Evolutionary conservation across 257 asterid genomes (phyloP).

Genomic region (Ilex aquifolium): DNA sequence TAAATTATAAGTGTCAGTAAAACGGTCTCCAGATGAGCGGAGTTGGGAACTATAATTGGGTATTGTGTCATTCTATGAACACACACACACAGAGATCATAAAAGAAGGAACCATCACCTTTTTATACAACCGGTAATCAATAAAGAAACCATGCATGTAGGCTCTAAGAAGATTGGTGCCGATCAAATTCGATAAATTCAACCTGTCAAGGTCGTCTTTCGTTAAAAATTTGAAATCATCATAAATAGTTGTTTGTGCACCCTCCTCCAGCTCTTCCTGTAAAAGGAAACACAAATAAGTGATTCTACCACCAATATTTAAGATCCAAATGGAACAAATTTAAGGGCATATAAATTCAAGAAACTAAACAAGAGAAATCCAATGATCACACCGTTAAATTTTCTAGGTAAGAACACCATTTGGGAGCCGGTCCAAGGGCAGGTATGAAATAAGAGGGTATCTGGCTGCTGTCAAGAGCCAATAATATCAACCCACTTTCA

Average conservation of each 20-base stretch:
- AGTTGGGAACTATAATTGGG: not conserved
- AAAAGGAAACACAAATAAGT: conserved; percentile 16
- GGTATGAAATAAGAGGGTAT: conserved; percentile 94
- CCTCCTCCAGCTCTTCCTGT: conserved; percentile 97
- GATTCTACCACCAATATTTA: conserved; percentile 1
- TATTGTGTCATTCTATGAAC: not conserved
- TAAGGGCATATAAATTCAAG: conserved; percentile 4
- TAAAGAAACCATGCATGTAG: conserved; percentile 87
- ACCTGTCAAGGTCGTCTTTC: conserved; percentile 69
- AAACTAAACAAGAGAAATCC: conserved; percentile 11
- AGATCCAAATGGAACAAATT: not conserved
- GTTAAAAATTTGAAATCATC: conserved; percentile 93
- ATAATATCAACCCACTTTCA: conserved; percentile 72
- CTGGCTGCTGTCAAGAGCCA: conserved; percentile 87
- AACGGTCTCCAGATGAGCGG: not conserved
- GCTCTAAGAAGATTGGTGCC: conserved; percentile 88
- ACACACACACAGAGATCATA: not conserved
- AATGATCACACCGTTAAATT: conserved; percentile 57
- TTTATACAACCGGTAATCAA: conserved; percentile 73
- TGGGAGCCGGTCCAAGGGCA: conserved; percentile 96
- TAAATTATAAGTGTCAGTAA: not conserved
- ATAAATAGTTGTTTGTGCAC: conserved; percentile 70
- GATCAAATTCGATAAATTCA: conserved; percentile 67
- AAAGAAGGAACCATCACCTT: conserved; percentile 39
- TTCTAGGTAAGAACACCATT: conserved; percentile 87